Conservation (phyloP, 2,329 filamentous ascomycete species). For the Rhinocladiella mackenziei region DNA sequence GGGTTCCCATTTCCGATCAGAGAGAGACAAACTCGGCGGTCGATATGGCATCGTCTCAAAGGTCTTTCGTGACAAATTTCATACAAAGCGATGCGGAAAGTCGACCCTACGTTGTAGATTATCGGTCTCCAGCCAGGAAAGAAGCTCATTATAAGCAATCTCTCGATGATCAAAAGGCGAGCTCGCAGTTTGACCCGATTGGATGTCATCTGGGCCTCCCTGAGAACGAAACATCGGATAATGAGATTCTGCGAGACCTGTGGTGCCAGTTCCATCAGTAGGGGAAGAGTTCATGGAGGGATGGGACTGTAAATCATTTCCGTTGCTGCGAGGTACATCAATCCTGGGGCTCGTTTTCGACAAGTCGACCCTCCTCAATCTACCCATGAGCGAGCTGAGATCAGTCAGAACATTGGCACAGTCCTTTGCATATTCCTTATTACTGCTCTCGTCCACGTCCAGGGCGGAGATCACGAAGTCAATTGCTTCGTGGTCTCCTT, state of each 20-base stretch:
- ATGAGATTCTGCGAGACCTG: constrained; percentile 4
- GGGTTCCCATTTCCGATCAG: too few relatives aligned
- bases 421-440: constrained; percentile 16
- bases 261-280: not conserved
- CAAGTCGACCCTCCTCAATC: constrained; percentile 10
- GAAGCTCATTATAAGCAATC: constrained; percentile 9
- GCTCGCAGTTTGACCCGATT: not conserved
- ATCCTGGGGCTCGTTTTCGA: constrained; percentile 4
- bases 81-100: constrained; percentile 12
- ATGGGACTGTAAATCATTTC: constrained; percentile 6
- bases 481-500: constrained; percentile 10
- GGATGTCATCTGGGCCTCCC: not conserved
- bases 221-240: constrained; percentile 1
- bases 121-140: constrained; percentile 14
- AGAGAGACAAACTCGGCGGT: too few relatives aligned
- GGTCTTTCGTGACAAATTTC: too few relatives aligned
- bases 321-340: not conserved
- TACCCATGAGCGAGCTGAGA: constrained; percentile 11
- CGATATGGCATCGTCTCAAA: too few relatives aligned
- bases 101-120: constrained; percentile 13
- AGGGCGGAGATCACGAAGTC: constrained; percentile 10
- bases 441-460: constrained; percentile 12
- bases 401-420: constrained; percentile 13
- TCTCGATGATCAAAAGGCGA: constrained; percentile 1
- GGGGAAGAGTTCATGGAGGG: constrained; percentile 8